These are phyloP conservation scores for Acanthamoeba divionensis DNA, from an alignment of 208 protist genomes.

Conservation along the genomic window DNA sequence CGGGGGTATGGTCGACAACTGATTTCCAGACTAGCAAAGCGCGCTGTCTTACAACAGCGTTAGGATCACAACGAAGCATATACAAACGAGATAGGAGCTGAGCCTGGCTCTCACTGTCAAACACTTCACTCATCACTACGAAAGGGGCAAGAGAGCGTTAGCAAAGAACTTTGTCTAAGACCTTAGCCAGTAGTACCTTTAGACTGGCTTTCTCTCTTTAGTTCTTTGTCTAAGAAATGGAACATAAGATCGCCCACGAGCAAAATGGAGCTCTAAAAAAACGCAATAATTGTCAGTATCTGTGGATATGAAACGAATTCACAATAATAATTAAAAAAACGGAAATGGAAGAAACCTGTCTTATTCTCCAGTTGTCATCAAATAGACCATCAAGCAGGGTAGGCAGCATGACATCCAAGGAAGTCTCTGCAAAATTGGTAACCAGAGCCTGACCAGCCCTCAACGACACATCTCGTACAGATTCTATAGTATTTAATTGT, in stretches of 20 bases:
- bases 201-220: conserved; percentile 35
- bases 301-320: no score
- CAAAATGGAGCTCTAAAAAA: neutral
- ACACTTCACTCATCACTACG: conserved; percentile 49
- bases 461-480: conserved; percentile 79
- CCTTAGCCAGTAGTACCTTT: neutral
- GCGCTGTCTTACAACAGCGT: conserved; percentile 73
- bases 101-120: conserved; percentile 73
- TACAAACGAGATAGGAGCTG: conserved; percentile 80
- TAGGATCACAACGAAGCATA: conserved; percentile 79
- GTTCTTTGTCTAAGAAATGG: conserved; percentile 33
- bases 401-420: conserved; percentile 64
- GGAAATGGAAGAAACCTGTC: conserved; percentile 30
- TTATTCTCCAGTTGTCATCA: conserved; percentile 83
- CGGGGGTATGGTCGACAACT: conserved; percentile 80
- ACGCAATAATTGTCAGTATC: conserved; percentile 39
- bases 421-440: conserved; percentile 66
- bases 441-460: conserved; percentile 82
- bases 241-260: conserved; percentile 83
- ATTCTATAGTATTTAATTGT: conserved; percentile 58
- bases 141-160: neutral
- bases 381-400: conserved; percentile 77
- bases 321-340: no score
- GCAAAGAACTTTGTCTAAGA: neutral
- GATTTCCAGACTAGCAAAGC: conserved; percentile 83